Percentiles rank a stretch among this genome's conserved stretches.
Conservation (phyloP, 2,329 filamentous ascomycete genomes). For the Penicillium polonicum region DNA sequence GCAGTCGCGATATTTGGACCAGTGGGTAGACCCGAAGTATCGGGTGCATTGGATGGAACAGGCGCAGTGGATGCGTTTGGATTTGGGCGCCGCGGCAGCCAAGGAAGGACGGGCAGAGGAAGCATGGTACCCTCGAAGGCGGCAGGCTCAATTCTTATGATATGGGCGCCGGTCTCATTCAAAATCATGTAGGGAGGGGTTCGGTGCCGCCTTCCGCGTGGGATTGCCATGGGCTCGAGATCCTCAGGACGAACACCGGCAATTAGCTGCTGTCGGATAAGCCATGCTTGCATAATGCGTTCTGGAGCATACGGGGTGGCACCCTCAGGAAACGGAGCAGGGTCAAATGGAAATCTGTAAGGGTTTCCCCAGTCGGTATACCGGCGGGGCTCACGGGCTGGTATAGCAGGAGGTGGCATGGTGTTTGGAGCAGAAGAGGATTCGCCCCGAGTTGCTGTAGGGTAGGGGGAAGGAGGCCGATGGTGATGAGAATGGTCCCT, state of each 20-base stretch:
- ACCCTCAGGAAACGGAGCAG: neutral
- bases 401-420: neutral
- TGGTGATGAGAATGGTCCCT: neutral
- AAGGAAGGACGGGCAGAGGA: neutral
- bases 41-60: neutral
- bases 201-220: conserved; percentile 30
- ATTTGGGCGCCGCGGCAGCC: neutral
- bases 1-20: no score
- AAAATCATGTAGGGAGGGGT: conserved; percentile 46
- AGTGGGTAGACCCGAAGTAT: neutral
- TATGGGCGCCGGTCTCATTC: neutral
- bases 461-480: neutral
- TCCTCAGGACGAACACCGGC: conserved; percentile 28
- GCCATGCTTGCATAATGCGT: conserved; percentile 24
- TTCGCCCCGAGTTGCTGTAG: neutral
- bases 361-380: neutral
- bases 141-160: neutral
- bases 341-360: neutral
- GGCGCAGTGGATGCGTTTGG: neutral
- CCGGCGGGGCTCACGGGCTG: neutral
- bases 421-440: neutral
- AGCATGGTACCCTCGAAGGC: conserved; percentile 3
- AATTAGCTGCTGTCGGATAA: conserved; percentile 31
- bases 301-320: neutral
- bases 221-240: conserved; percentile 21